Evolutionary conservation across 2,329 filamentous ascomycete species (phyloP).

Genomic region (Ophiostoma perfectum): DNA sequence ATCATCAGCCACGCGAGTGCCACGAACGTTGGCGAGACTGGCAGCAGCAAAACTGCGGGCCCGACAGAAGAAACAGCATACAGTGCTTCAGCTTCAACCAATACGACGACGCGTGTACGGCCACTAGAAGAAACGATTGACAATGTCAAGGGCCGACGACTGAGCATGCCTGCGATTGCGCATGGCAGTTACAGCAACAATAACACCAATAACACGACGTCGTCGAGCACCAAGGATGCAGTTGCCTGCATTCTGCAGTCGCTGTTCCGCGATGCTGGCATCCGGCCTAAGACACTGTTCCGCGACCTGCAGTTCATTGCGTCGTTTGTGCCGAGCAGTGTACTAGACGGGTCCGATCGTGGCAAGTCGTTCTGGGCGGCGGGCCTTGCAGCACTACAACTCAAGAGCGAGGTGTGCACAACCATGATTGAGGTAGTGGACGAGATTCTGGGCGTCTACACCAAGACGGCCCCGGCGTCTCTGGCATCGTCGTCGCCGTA

Average conservation of each 20-base stretch:
- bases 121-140: conserved; percentile 63
- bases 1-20: conserved; percentile 18
- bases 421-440: conserved; percentile 64
- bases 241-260: conserved; percentile 62
- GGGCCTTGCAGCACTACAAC: conserved; percentile 75
- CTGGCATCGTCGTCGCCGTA: conserved; percentile 12
- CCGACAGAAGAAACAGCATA: conserved; percentile 19
- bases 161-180: conserved; percentile 49
- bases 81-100: not conserved
- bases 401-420: conserved; percentile 82
- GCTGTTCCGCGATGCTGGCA: conserved; percentile 60
- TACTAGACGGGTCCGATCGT: conserved; percentile 57
- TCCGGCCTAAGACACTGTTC: conserved; percentile 75
- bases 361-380: conserved; percentile 87
- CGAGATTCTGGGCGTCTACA: conserved; percentile 55
- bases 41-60: not conserved
- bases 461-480: conserved; percentile 40
- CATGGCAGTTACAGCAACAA: conserved; percentile 33
- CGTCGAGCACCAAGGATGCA: conserved; percentile 52
- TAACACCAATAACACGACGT: conserved; percentile 31
- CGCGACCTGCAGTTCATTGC: conserved; percentile 73
- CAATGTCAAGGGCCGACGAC: conserved; percentile 63
- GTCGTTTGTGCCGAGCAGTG: conserved; percentile 55
- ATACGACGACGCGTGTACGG: conserved; percentile 30
- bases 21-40: not conserved